phyloP scores from a whole-genome alignment of 2,329 filamentous ascomycete genomes.

The Polychaeton citri region DNA sequence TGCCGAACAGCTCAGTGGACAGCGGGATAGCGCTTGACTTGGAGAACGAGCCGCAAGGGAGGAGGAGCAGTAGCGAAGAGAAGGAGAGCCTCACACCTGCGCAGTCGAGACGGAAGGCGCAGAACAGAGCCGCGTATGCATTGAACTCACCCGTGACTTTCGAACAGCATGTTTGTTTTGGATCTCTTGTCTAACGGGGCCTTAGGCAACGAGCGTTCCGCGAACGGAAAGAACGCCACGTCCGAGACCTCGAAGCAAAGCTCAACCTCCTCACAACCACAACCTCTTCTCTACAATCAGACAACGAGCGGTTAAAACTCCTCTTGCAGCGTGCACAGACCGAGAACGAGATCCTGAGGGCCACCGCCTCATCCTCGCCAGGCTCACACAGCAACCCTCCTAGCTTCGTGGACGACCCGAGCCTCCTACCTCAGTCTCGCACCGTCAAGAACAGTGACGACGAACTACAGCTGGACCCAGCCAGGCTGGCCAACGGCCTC shows the following conservation, averaged over 20 bases:
- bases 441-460: constrained; percentile 5
- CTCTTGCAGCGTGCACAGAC: constrained; percentile 73
- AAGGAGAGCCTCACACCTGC: constrained; percentile 33
- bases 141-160: constrained; percentile 1
- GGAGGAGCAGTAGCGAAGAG: constrained; percentile 33
- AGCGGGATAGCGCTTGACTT: constrained; percentile 28
- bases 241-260: constrained; percentile 83
- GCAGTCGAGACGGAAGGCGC: constrained; percentile 50
- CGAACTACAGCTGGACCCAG: constrained; percentile 7
- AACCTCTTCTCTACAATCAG: constrained; percentile 57
- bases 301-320: constrained; percentile 77
- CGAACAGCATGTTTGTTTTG: no score
- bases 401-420: constrained; percentile 21
- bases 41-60: constrained; percentile 14
- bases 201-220: constrained; percentile 84
- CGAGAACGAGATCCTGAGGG: constrained; percentile 84
- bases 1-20: constrained; percentile 27
- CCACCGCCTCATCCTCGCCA: constrained; percentile 47
- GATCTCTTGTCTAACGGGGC: background rate
- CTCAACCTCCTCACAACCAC: constrained; percentile 63
- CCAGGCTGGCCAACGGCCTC: constrained; percentile 9
- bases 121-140: constrained; percentile 59
- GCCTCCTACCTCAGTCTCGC: constrained; percentile 9
- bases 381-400: constrained; percentile 28
- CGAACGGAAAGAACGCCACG: constrained; percentile 87